Base-by-base conservation (phyloP, 169 alveolate genomes). In the Cryptosporidium felis region DNA sequence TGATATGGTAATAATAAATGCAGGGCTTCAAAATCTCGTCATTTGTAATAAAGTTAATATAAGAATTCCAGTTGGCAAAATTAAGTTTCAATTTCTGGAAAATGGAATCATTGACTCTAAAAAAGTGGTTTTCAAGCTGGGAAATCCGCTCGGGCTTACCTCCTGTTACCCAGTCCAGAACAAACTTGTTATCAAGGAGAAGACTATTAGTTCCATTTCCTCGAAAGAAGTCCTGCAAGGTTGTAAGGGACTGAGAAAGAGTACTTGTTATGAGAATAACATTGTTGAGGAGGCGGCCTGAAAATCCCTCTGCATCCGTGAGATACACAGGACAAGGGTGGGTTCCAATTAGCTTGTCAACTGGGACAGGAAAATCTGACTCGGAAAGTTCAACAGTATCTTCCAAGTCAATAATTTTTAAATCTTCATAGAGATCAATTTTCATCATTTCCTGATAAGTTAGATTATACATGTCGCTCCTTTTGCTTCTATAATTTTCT, bases 321-420 rank as follows among this genome's bases (percentile, higher is more conserved):
- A 74, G 30, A 53, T 74, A 74, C 23, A 74, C 58, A 0, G 85
- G 85, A 18, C 85, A 74, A 4, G 85, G 85, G 40, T 49, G 85
- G 8, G 67, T 74, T 21, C 58, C 85, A 18, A 74, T 36, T 10
- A 74, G 45, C 28, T 53, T 74, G 23, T 74, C 85, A 16, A 74
- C 21, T 16, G 85, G 67, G 26, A 74, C 58, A 9, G 85, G 85
- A 21, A 74, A 74, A 40, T 74, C 85, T 2, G 74, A 53, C 5
- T 74, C 85, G 4, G 12, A 36, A 1, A 74, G 41, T 23, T 74
- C 85, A 23, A 74, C 67, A 3, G 85, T 41, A 21, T 74, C 67
- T n/a, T 74, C 85, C n/a, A 74, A 40, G 14, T 74, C 85, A 9
- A 74, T 74, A 23, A 74, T 74, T 12, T 74, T 74, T 0, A 74